Base-by-base conservation (phyloP, 2,329 filamentous ascomycete species). In the Sphaceloma murrayae region DNA sequence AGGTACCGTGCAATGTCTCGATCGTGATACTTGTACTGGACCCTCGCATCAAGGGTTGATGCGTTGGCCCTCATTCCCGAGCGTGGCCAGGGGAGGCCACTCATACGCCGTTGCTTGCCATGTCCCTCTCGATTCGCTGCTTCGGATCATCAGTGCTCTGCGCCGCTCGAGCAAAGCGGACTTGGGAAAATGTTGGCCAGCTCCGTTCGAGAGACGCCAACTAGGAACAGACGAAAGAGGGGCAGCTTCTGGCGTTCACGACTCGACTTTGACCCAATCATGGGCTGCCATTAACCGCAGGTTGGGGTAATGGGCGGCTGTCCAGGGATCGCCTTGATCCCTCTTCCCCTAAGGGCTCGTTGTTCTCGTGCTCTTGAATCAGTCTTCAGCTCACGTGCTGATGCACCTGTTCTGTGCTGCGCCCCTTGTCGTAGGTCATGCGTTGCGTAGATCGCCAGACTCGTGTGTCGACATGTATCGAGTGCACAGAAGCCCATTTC, bases 371-470 rank as follows among this genome's bases (percentile, higher is more conserved):
- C 24, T n/a, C 36, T 40, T 24, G 36, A 40, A 17, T 40, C 36
- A 40, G 36, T 40, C 21, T 29, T 40, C 36, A 40, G 36, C 36
- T 40, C 36, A 40, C 36, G 36, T 40, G 36, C 14, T 40, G 36
- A 27, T 14, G 24, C n/a, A n/a, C n/a, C n/a, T n/a, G n/a, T n/a
- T n/a, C n/a, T n/a, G n/a, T n/a, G n/a, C n/a, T n/a, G n/a, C n/a
- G n/a, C n/a, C n/a, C n/a, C n/a, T n/a, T n/a, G n/a, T n/a, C n/a
- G n/a, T n/a, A n/a, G n/a, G n/a, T n/a, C n/a, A n/a, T n/a, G n/a
- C n/a, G n/a, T n/a, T n/a, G n/a, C n/a, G n/a, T n/a, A n/a, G n/a
- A n/a, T n/a, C n/a, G n/a, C n/a, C n/a, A n/a, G n/a, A n/a, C n/a
- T n/a, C n/a, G n/a, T n/a, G n/a, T n/a, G n/a, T n/a, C n/a, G n/a